Percentiles rank a stretch among this genome's conserved stretches.
These are phyloP conservation scores for Eucalyptus sp. DNA, from an alignment of 345 rosid species.

Conservation along the genomic window DNA sequence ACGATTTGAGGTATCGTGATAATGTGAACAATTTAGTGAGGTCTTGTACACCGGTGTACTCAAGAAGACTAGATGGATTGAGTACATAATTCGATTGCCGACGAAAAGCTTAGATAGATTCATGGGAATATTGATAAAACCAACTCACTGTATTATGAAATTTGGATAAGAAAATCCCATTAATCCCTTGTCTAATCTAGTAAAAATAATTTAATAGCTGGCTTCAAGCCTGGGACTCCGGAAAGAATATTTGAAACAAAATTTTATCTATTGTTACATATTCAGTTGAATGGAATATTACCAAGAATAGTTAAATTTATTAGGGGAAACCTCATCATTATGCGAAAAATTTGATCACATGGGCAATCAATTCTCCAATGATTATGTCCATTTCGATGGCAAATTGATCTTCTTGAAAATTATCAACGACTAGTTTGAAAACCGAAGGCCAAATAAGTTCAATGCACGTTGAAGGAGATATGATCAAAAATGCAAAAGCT, in stretches of 20 bases:
- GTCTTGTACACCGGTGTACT: background rate
- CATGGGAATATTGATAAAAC: background rate
- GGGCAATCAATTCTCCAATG: background rate
- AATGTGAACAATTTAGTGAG: background rate
- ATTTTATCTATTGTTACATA: background rate
- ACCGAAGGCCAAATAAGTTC: background rate
- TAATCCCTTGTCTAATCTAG: background rate
- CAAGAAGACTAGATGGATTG: background rate
- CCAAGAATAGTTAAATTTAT: background rate
- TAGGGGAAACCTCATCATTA: background rate
- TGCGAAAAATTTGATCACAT: too few relatives aligned
- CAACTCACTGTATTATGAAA: background rate
- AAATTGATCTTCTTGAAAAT: background rate
- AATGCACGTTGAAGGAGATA: background rate
- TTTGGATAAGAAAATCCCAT: background rate
- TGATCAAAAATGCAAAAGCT: background rate
- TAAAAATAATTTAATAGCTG: background rate
- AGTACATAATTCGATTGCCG: accelerated
- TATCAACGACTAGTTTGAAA: background rate
- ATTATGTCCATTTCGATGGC: background rate
- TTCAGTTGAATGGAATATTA: background rate
- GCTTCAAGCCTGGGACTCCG: background rate
- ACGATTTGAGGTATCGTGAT: background rate
- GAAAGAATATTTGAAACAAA: background rate
- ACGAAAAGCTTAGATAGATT: background rate